phyloP scores from a whole-genome alignment of 2,329 filamentous ascomycete genomes.

The Colletotrichum tofieldiae region DNA sequence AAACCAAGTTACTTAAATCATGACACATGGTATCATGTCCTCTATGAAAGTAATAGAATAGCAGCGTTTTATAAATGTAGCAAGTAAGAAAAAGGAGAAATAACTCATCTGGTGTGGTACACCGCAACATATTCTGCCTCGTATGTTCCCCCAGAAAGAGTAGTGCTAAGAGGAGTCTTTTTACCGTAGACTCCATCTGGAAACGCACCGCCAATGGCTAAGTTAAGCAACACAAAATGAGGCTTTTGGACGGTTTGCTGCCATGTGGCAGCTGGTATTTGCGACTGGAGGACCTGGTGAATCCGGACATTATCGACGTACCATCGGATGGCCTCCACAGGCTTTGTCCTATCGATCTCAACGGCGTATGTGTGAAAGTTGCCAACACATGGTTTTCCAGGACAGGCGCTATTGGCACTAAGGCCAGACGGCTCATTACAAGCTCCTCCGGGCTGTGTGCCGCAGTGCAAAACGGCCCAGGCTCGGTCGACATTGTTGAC shows the following conservation, averaged over 20 bases:
- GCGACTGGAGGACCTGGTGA: constrained; percentile 55
- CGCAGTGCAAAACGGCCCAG: constrained; percentile 69
- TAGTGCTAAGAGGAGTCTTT: constrained; percentile 16
- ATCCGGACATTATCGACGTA: constrained; percentile 62
- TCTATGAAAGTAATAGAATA: neutral
- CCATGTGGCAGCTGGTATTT: constrained; percentile 52
- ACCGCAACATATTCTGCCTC: constrained; percentile 28
- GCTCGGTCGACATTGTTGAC: constrained; percentile 72
- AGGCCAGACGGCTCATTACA: constrained; percentile 68
- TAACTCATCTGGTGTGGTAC: neutral
- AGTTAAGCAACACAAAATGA: constrained; percentile 57
- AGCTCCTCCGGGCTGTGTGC: constrained; percentile 58
- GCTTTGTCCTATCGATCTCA: constrained; percentile 51
- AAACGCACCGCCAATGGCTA: constrained; percentile 57
- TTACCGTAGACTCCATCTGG: constrained; percentile 49
- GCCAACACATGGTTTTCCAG: constrained; percentile 12
- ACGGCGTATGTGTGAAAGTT: constrained; percentile 50
- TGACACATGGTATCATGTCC: too few species aligned
- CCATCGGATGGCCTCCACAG: constrained; percentile 64
- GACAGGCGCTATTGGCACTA: constrained; percentile 41
- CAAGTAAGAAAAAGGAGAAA: neutral
- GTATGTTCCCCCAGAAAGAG: constrained; percentile 3
- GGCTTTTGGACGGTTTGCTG: constrained; percentile 47
- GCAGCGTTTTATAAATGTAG: neutral
- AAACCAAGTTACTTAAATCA: neutral